Base-by-base conservation (phyloP, 192 early-diverging fungal species). In the Backusella tarrabulga region DNA sequence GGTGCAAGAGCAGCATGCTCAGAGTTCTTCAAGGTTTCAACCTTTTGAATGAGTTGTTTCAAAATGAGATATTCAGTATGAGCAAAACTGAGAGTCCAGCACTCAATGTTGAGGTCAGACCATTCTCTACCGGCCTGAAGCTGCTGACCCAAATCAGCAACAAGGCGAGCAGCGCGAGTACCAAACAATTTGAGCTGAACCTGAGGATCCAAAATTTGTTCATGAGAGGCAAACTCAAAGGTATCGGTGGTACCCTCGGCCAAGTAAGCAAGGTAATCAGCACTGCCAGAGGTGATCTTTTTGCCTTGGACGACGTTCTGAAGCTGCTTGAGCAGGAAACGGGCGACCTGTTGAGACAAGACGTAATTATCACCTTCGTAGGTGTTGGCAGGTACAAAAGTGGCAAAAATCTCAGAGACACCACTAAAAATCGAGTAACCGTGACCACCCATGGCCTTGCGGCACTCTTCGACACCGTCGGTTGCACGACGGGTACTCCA, bases 21-120 rank as follows among this genome's bases (percentile, higher is more conserved):
- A 29, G 77, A 35, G 8, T 41, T 56, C 21, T n/a, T 67, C 17
- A 78, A 66, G 14, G 38, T 12, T 1, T 67, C 71, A 8, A 91
- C 79, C 34, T 87, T 83, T n/a, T 74, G 17, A 50, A 87, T 83
- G 72, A 93, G 90, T 70, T 90, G 87, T 12, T 81, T 81, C 17
- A 92, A 81, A 6, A 96, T 76, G 11, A 91, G 88, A 81, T 90
- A 93, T 80, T 96, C 89, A 34, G 91, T 88, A 77, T 96, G 93
- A 5, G 95, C 95, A 50, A 90, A 84, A 73, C 85, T 88, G 56
- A 92, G 81, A 29, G 85, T 81, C 86, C 88, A 88, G 85, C 92
- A 91, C 60, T 91, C 92, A 11, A 93, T 85, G 52, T 94, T 88
- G 34, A 92, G 84, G 46, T 90, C 89, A 71, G 92, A 88, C 90